Evolutionary conservation across 2,329 filamentous ascomycete genomes (phyloP).

Genomic region (Phialemoniopsis sp.): DNA sequence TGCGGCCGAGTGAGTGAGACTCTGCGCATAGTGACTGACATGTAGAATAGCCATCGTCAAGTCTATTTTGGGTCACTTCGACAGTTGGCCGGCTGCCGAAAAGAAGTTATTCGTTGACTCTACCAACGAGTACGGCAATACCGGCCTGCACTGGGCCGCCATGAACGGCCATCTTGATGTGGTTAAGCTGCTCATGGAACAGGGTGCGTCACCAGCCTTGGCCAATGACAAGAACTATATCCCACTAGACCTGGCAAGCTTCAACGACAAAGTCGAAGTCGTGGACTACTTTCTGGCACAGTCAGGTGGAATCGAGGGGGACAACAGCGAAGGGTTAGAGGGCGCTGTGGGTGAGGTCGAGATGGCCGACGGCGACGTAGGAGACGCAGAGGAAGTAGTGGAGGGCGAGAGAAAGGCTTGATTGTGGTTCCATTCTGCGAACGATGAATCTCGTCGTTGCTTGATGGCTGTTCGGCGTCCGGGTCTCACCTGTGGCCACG

Average conservation of each 20-base stretch:
- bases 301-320: slow-evolving; percentile 40
- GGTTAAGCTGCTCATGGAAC: slow-evolving; percentile 71
- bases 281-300: slow-evolving; percentile 56
- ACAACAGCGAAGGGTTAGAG: slow-evolving; percentile 34
- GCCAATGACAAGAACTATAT: slow-evolving; percentile 84
- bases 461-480: too few relatives aligned
- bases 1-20: background rate
- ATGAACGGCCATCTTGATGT: slow-evolving; percentile 80
- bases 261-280: slow-evolving; percentile 63
- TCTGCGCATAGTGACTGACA: background rate
- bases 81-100: slow-evolving; percentile 26
- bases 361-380: slow-evolving; percentile 26
- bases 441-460: too few relatives aligned
- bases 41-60: slow-evolving; percentile 36
- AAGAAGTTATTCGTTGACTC: slow-evolving; percentile 57
- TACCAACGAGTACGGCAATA: slow-evolving; percentile 81
- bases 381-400: slow-evolving; percentile 9
- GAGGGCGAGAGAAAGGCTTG: background rate
- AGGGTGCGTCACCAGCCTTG: slow-evolving; percentile 72
- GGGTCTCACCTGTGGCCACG: too few relatives aligned
- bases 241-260: slow-evolving; percentile 68
- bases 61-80: slow-evolving; percentile 36
- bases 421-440: too few relatives aligned
- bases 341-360: slow-evolving; percentile 30
- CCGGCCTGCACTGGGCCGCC: slow-evolving; percentile 89